Evolutionary conservation across 371 early-diverging fungal genomes (phyloP).

Genomic region (Mortierella sp.): DNA sequence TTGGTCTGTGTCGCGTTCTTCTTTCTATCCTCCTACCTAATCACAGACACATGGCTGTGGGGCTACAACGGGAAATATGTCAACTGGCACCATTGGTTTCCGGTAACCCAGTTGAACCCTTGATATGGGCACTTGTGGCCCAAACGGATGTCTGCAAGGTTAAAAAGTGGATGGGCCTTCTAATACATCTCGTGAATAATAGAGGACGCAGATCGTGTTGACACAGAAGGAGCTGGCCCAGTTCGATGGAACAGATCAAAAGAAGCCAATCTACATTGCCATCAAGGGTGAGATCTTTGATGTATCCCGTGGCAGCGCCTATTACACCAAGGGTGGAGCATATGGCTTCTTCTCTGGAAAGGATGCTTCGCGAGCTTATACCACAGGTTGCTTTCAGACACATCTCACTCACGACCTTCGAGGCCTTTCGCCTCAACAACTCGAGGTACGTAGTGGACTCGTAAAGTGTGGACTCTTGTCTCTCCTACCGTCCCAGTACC

Average conservation of each 20-base stretch:
- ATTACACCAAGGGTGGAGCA: constrained; percentile 86
- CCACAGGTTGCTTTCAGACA: constrained; percentile 93
- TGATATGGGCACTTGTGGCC: neutral
- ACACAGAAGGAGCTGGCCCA: constrained; percentile 78
- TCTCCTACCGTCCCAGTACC: neutral
- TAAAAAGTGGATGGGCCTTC: neutral
- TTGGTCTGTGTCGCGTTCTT: constrained; percentile 55
- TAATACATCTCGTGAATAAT: neutral
- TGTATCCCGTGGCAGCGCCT: constrained; percentile 74
- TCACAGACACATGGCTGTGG: constrained; percentile 85
- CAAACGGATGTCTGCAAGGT: neutral
- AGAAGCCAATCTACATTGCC: constrained; percentile 87
- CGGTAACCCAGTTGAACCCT: constrained; percentile 56
- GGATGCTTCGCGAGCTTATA: constrained; percentile 94
- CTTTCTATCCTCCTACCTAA: constrained; percentile 72
- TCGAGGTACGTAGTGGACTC: constrained; percentile 66
- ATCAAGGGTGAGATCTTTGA: constrained; percentile 93
- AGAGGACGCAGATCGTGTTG: constrained; percentile 67
- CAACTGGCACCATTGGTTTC: constrained; percentile 79
- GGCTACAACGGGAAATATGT: constrained; percentile 79
- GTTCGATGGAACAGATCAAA: constrained; percentile 84
- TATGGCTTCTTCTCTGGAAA: constrained; percentile 93
- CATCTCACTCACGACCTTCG: constrained; percentile 94
- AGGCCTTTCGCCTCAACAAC: constrained; percentile 76
- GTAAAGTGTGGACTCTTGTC: neutral